These are phyloP conservation scores for Arthrobotrys conoides DNA, from an alignment of 2,329 filamentous ascomycete genomes.

Conservation along the genomic window DNA sequence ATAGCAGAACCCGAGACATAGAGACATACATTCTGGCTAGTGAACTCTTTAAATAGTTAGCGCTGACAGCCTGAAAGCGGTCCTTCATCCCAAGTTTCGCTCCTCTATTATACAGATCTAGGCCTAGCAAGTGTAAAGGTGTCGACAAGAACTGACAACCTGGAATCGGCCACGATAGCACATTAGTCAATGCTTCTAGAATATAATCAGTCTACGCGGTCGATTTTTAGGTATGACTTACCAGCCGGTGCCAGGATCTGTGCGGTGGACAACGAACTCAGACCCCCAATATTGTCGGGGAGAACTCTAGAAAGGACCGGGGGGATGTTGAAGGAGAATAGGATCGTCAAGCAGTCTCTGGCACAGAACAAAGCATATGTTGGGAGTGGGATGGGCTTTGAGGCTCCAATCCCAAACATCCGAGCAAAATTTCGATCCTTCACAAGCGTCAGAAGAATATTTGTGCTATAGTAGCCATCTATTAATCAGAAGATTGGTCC, in stretches of 20 bases:
- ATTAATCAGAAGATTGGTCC: background rate
- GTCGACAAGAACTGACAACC: constrained; percentile 79
- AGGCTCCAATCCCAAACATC: constrained; percentile 79
- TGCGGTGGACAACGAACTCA: constrained; percentile 74
- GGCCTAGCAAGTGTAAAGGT: constrained; percentile 84
- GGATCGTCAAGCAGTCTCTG: constrained; percentile 89
- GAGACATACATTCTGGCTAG: constrained; percentile 77
- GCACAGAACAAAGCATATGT: constrained; percentile 84
- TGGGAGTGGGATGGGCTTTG: constrained; percentile 73
- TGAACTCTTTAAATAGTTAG: constrained; percentile 82
- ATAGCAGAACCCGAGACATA: background rate
- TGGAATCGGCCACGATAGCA: background rate
- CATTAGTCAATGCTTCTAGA: constrained; percentile 7
- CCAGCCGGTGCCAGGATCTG: constrained; percentile 84
- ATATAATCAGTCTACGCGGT: background rate
- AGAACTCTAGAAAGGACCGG: constrained; percentile 80
- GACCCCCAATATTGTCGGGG: constrained; percentile 66
- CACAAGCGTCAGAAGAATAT: constrained; percentile 87
- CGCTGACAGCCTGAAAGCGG: constrained; percentile 77
- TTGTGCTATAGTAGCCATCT: constrained; percentile 70
- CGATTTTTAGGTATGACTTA: constrained; percentile 68
- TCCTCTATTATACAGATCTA: constrained; percentile 86
- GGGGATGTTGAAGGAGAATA: constrained; percentile 91
- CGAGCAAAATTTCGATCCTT: constrained; percentile 89
- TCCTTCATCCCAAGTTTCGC: constrained; percentile 71